A percentile compares a stretch with the other conserved stretches of the same genome.
phyloP scores from a whole-genome alignment of 2,329 filamentous ascomycete species.

The Trichoderma sp. region DNA sequence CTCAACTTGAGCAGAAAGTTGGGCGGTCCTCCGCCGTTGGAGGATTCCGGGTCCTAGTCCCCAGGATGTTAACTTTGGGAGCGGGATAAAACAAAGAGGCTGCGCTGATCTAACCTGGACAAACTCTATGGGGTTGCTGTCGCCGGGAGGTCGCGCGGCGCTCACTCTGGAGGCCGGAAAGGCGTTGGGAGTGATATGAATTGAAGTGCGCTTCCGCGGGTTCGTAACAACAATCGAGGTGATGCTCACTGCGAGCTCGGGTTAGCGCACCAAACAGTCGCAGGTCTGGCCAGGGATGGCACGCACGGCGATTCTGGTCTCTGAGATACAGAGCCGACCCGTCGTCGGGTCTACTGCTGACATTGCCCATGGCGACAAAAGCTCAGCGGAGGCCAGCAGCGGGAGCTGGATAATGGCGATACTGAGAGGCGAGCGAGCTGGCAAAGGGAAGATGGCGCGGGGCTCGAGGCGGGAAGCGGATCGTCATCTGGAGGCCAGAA shows the following conservation, averaged over 20 bases:
- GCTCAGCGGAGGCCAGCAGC: conserved; percentile 3
- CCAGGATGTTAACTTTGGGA: conserved; percentile 13
- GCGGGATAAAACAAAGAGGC: conserved; percentile 20
- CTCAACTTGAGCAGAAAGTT: conserved; percentile 80
- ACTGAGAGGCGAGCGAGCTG: conserved; percentile 16
- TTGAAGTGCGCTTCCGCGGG: conserved; percentile 69
- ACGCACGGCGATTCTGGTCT: conserved; percentile 87
- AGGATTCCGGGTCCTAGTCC: conserved; percentile 72
- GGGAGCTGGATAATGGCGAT: conserved; percentile 14
- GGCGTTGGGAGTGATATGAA: conserved; percentile 78
- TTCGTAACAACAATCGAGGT: conserved; percentile 79
- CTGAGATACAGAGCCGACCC: conserved; percentile 75
- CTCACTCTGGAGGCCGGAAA: conserved; percentile 79
- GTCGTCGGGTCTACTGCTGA: conserved; percentile 85
- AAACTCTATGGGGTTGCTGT: conserved; percentile 79
- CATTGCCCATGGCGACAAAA: conserved; percentile 74
- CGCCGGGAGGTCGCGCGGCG: conserved; percentile 68
- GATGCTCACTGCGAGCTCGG: conserved; percentile 67
- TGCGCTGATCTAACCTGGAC: conserved; percentile 66
- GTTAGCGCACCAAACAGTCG: conserved; percentile 19
- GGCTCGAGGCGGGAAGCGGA: conserved; percentile 27
- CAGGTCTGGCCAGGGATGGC: conserved; percentile 3
- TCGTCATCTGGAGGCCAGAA: conserved; percentile 26
- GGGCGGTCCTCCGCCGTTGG: conserved; percentile 49
- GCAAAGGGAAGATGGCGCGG: conserved; percentile 25